Base-by-base conservation (phyloP, 139 green algal species). In the Chlorella sp. region DNA sequence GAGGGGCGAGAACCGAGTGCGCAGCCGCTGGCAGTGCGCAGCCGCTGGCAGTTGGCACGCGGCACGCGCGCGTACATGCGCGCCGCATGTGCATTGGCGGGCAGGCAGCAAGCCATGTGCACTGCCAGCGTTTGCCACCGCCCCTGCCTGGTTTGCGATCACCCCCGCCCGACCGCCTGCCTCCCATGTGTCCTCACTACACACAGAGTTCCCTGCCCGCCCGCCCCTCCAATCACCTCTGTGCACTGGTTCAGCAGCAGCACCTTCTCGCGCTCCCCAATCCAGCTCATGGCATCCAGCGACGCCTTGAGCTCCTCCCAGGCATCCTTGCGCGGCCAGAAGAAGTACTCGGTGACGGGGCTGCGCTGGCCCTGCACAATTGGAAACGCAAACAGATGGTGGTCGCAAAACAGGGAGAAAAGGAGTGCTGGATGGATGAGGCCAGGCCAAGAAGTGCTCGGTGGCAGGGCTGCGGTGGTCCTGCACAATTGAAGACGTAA, bases 281-380 rank as follows among this genome's bases (percentile, higher is more conserved):
- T 95, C 96, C 96, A 99, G 30, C 89, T 87, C 84, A 94, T 94
- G 12, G 66, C 36, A 90, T 99, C 97, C 85, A 99, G 91, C 14
- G 93, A 71, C 30, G 90, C 68, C 89, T 96, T 96, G 42, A 99
- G 91, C 90, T 98, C 94, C 89, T 99, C 97, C 97, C 97, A 99
- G 19, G 97, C 97, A 85, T 99, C 97, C 88, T 96, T 96, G 37
- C 95, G 92, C 0, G 97, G 97, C 96, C 97, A 99, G 90, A 98
- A 95, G 91, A 97, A 99, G 94, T 97, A 99, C 91, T 98, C 96
- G 24, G 97, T 99, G 36, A 99, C 91, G 16, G 97, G 97, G 81
- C 89, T 94, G 57, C 92, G 92, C 90, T 96, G 92, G 24, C 92
- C 95, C 88, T 91, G 88, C 87, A 61, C 48, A 57, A 9, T 5